Conservation (phyloP, 805 yeast genomes). For the Scheffersomyces coipomensis region DNA sequence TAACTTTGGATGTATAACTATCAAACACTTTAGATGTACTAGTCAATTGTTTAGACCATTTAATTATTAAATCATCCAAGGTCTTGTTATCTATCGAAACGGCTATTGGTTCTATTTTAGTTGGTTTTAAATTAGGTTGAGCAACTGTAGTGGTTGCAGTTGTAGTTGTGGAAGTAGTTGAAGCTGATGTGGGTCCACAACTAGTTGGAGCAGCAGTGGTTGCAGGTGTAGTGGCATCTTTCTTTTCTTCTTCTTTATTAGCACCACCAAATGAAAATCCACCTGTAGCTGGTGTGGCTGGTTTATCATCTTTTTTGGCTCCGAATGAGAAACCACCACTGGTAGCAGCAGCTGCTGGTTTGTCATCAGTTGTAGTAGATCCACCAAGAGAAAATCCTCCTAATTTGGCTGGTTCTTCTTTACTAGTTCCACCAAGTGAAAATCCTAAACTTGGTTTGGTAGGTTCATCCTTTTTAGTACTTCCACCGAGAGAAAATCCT, state of each 20-base stretch:
- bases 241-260: conserved; percentile 11
- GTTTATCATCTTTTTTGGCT: conserved; percentile 19
- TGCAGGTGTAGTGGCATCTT: conserved; percentile 11
- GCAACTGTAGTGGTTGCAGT: conserved; percentile 9
- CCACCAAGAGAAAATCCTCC: no score
- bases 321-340: conserved; percentile 19
- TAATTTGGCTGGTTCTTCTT: no score
- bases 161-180: conserved; percentile 6
- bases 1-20: conserved; percentile 68
- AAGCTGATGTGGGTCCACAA: no score
- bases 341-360: no score
- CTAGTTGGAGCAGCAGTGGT: conserved; percentile 7
- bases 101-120: conserved; percentile 62
- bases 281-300: conserved; percentile 12
- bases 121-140: conserved; percentile 41
- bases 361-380: no score
- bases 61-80: conserved; percentile 85
- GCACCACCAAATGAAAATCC: conserved; percentile 14
- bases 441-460: conserved; percentile 14
- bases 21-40: conserved; percentile 73
- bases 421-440: conserved; percentile 15
- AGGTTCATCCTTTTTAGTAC: conserved; percentile 18
- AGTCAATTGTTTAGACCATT: conserved; percentile 88
- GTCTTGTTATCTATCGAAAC: conserved; percentile 86
- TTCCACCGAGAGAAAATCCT: conserved; percentile 19